phyloP scores from a whole-genome alignment of 305 asterid genomes.

The Rubia peregrina region DNA sequence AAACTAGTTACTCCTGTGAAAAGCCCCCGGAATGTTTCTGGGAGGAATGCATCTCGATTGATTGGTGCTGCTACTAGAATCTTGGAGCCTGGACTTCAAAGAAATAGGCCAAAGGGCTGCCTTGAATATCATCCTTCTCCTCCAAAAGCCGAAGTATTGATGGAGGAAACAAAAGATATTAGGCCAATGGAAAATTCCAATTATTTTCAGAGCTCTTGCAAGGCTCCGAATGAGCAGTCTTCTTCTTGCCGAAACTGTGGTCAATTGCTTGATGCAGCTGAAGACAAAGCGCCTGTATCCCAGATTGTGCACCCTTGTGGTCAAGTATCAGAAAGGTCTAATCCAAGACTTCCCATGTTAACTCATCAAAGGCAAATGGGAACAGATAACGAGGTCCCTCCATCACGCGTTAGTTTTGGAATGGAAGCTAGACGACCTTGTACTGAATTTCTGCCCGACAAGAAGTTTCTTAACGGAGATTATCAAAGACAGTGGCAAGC shows the following conservation, averaged over 20 bases:
- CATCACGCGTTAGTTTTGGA: constrained; percentile 12
- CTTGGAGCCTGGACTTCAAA: constrained; percentile 78
- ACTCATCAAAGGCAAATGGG: constrained; percentile 30
- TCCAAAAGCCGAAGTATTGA: constrained; percentile 12
- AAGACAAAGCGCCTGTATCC: constrained; percentile 19
- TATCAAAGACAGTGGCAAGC: constrained; percentile 31
- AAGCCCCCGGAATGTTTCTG: constrained; percentile 53
- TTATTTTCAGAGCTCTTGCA: constrained; percentile 22
- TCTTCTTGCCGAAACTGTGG: constrained; percentile 61
- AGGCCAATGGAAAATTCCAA: constrained; percentile 25
- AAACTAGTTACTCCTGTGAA: constrained; percentile 64
- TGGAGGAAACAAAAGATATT: constrained; percentile 25
- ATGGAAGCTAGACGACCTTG: constrained; percentile 22
- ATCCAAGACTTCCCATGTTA: constrained; percentile 25
- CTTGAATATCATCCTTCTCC: constrained; percentile 30
- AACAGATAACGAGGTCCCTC: constrained; percentile 22
- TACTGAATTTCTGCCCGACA: constrained; percentile 22
- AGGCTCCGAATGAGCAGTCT: constrained; percentile 21
- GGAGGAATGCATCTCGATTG: constrained; percentile 58
- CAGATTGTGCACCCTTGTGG: constrained; percentile 30
- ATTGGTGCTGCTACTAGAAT: constrained; percentile 79
- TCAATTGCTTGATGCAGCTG: constrained; percentile 28
- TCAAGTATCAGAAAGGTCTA: constrained; percentile 32
- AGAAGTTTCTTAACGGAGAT: constrained; percentile 25
- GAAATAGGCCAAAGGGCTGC: constrained; percentile 44